Conservation (phyloP, 345 rosid species). For the Pseudoturritis turrita region DNA sequence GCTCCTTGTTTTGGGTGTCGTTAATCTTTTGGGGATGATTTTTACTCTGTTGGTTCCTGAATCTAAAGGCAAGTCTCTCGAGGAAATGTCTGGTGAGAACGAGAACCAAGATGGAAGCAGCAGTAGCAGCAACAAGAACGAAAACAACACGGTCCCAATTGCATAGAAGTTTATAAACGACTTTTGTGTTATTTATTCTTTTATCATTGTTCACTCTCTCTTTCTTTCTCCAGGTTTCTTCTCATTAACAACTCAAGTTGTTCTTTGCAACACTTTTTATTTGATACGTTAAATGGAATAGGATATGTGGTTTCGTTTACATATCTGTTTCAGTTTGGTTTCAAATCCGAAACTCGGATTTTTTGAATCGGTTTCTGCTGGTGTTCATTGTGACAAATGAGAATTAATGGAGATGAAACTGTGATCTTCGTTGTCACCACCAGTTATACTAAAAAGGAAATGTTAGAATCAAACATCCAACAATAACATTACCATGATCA, state of each 20-base stretch:
- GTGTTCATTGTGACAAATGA: not conserved
- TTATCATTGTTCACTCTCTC: not conserved
- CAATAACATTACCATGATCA: not conserved
- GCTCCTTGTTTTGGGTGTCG: constrained; percentile 51
- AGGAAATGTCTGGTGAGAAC: constrained; percentile 80
- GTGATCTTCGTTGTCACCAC: not conserved
- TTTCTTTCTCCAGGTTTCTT: not conserved
- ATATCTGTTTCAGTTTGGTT: not conserved
- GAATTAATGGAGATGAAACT: not conserved
- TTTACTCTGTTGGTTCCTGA: constrained; percentile 88
- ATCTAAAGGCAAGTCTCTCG: constrained; percentile 76
- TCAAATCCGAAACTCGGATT: not conserved
- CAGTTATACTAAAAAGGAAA: not conserved
- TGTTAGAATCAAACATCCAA: not conserved
- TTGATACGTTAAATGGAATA: constrained; percentile 21
- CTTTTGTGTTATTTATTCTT: not conserved
- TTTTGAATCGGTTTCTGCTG: not conserved
- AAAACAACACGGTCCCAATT: constrained; percentile 21
- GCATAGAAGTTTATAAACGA: constrained; percentile 18
- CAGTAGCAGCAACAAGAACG: constrained; percentile 14
- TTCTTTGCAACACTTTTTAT: not conserved
- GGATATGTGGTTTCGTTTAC: constrained; percentile 11
- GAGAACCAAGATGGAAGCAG: constrained; percentile 28
- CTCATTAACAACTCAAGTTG: constrained; percentile 2
- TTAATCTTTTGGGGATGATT: constrained; percentile 58